These are phyloP conservation scores for Russula earlei DNA, from an alignment of 768 basidiomycete genomes.

Conservation along the genomic window DNA sequence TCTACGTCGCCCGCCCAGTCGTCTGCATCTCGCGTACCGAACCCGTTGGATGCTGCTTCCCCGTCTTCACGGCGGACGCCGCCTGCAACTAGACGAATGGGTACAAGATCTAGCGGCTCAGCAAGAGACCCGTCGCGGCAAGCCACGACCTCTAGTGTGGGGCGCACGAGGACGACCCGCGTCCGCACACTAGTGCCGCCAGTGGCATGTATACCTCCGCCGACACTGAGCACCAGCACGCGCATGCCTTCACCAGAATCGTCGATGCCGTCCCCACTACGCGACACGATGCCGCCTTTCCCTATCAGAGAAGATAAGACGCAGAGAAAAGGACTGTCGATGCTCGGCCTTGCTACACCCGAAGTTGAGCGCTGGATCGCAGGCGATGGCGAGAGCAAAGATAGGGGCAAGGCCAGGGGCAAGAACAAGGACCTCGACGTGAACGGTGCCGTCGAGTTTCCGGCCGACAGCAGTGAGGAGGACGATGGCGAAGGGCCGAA, in stretches of 20 bases:
- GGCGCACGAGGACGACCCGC: slow-evolving; percentile 6
- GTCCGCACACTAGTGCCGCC: slow-evolving; percentile 6
- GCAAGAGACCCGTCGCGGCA: slow-evolving; percentile 6
- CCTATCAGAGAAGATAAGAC: slow-evolving; percentile 22
- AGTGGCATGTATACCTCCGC: slow-evolving; percentile 1
- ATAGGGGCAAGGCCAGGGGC: background rate
- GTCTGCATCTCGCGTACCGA: background rate
- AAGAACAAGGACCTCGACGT: too few species aligned
- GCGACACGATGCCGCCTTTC: slow-evolving; percentile 26
- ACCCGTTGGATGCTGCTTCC: background rate
- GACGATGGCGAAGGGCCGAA: slow-evolving; percentile 21
- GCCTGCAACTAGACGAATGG: background rate
- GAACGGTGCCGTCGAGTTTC: slow-evolving; percentile 31
- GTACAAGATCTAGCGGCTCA: background rate
- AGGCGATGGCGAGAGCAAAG: slow-evolving; percentile 25
- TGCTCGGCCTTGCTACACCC: slow-evolving; percentile 43
- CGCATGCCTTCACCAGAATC: slow-evolving; percentile 18
- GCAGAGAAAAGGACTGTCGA: slow-evolving; percentile 9
- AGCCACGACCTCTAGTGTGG: background rate
- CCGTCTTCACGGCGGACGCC: background rate
- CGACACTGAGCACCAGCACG: background rate
- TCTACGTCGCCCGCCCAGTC: slow-evolving; percentile 2
- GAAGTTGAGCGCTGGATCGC: slow-evolving; percentile 47
- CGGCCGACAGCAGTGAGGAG: slow-evolving; percentile 37
- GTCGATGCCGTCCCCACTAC: slow-evolving; percentile 9